phyloP scores from a whole-genome alignment of 768 basidiomycete genomes.

The Austroboletus eburneus region DNA sequence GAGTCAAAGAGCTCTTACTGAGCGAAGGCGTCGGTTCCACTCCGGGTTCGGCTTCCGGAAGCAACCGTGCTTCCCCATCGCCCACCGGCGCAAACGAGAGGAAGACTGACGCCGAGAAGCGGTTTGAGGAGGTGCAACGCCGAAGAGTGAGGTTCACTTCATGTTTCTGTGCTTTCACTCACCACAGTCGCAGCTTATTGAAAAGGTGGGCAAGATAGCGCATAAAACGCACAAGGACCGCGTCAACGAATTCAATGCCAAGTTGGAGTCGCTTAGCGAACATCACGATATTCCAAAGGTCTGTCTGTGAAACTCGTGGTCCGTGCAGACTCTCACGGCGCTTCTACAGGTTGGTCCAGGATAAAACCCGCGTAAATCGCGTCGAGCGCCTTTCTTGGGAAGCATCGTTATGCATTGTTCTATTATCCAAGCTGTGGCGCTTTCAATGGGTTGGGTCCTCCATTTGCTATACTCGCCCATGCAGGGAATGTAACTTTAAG shows the following conservation, averaged over 20 bases:
- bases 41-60: constrained; percentile 48
- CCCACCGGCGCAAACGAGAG: constrained; percentile 43
- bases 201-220: constrained; percentile 72
- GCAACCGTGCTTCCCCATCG: constrained; percentile 59
- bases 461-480: constrained; percentile 21
- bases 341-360: constrained; percentile 74
- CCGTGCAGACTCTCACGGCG: constrained; percentile 29
- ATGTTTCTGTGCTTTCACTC: background rate
- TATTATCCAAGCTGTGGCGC: constrained; percentile 17
- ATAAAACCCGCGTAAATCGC: constrained; percentile 45
- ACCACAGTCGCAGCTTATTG: constrained; percentile 52
- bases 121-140: constrained; percentile 86
- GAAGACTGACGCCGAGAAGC: constrained; percentile 84
- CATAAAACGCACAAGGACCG: constrained; percentile 91
- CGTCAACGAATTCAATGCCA: constrained; percentile 83
- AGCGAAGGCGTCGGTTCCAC: constrained; percentile 43
- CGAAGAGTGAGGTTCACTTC: constrained; percentile 53
- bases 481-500: constrained; percentile 19
- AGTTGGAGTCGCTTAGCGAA: constrained; percentile 83
- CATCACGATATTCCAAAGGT: constrained; percentile 96
- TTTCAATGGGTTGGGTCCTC: constrained; percentile 15
- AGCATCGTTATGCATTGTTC: constrained; percentile 7
- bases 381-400: constrained; percentile 21
- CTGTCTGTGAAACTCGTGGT: constrained; percentile 23
- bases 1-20: constrained; percentile 47